Percentiles rank a stretch among this genome's conserved stretches.
These are phyloP conservation scores for Leucoagaricus sp. DNA, from an alignment of 1,284 basidiomycete species.

Conservation along the genomic window DNA sequence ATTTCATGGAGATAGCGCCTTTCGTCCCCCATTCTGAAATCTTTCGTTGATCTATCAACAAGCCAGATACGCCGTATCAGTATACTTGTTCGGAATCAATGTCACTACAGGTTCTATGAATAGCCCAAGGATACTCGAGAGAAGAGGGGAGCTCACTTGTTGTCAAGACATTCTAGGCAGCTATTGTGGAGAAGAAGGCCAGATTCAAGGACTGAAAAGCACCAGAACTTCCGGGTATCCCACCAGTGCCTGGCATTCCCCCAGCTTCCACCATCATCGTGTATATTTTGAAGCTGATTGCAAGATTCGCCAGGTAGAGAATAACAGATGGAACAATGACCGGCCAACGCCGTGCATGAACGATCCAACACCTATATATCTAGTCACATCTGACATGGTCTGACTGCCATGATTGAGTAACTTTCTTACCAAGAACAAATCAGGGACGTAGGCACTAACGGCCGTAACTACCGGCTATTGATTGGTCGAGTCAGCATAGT, in stretches of 20 bases:
- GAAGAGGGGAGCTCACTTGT: no score
- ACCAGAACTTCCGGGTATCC: not conserved
- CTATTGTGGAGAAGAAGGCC: no score
- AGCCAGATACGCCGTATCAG: not conserved
- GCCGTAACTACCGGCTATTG: no score
- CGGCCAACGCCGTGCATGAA: not conserved
- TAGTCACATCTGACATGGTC: not conserved
- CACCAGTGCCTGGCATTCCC: not conserved
- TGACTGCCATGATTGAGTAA: not conserved
- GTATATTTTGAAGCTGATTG: not conserved
- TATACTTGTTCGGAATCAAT: not conserved
- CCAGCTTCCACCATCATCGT: not conserved
- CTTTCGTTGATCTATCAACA: not conserved
- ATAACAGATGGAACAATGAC: not conserved
- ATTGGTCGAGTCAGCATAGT: not conserved
- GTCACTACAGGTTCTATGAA: no score
- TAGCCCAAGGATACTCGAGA: no score
- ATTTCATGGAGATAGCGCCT: not conserved
- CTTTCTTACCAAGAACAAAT: slow-evolving; percentile 6
- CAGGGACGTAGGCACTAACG: not conserved
- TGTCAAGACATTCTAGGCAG: not conserved
- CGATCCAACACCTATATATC: slow-evolving; percentile 6
- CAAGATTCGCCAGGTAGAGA: no score
- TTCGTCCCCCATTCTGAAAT: no score
- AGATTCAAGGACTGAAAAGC: not conserved